Percentiles rank a stretch among this genome's conserved stretches.
Evolutionary conservation across 2,329 filamentous ascomycete genomes (phyloP).

Genomic region (Myriosclerotinia scirpicola): DNA sequence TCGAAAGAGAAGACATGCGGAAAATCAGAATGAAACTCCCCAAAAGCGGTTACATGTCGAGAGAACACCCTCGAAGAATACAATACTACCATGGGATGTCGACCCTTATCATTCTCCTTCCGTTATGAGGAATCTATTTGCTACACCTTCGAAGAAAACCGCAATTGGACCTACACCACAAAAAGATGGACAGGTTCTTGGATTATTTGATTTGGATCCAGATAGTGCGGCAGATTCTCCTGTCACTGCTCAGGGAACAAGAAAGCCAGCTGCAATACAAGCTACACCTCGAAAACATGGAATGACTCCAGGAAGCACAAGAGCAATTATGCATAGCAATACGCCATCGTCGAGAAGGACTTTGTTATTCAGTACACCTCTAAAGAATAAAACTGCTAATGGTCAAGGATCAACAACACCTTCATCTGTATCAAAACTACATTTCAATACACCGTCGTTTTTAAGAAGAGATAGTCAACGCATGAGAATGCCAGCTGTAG

Average conservation of each 20-base stretch:
- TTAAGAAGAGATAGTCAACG: conserved; percentile 53
- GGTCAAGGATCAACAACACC: conserved; percentile 47
- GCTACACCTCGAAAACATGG: conserved; percentile 42
- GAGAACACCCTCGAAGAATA: conserved; percentile 50
- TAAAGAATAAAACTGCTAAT: conserved; percentile 50
- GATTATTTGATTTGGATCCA: conserved; percentile 70
- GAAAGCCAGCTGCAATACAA: conserved; percentile 38
- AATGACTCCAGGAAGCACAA: conserved; percentile 3
- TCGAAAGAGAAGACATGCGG: conserved; percentile 43
- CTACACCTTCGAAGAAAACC: conserved; percentile 56
- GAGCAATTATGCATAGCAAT: conserved; percentile 32
- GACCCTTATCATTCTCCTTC: conserved; percentile 56
- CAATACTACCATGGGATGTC: conserved; percentile 42
- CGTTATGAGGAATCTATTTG: conserved; percentile 57
- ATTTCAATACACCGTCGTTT: conserved; percentile 71
- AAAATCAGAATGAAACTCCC: conserved; percentile 47
- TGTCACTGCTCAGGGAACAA: conserved; percentile 6
- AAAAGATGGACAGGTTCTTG: conserved; percentile 72
- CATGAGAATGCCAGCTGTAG: conserved; percentile 50
- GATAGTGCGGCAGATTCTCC: conserved; percentile 49
- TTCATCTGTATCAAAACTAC: conserved; percentile 53
- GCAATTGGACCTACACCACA: conserved; percentile 78
- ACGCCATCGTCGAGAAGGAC: conserved; percentile 59
- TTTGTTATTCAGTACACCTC: conserved; percentile 64
- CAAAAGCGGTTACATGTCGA: conserved; percentile 50